Evolutionary conservation across 805 yeast genomes (phyloP).

Genomic region (Saccharomyces eubayanus): DNA sequence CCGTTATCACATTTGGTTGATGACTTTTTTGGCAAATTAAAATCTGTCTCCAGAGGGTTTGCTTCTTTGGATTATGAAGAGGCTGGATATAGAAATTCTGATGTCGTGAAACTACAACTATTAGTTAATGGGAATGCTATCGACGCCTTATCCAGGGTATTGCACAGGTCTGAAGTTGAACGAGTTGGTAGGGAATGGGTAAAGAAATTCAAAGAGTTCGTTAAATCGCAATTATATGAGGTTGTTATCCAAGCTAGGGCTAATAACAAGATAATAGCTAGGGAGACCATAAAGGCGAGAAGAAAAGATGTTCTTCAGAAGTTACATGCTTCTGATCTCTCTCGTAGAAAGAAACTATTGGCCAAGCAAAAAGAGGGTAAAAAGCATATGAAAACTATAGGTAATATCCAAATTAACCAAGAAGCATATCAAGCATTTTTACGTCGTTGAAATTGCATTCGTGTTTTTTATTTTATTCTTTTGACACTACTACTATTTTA

Average conservation of each 20-base stretch:
- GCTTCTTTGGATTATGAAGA: constrained; percentile 95
- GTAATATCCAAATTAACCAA: constrained; percentile 67
- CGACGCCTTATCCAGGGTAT: constrained; percentile 85
- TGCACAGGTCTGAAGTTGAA: constrained; percentile 75
- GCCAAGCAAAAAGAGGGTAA: constrained; percentile 92
- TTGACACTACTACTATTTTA: background rate
- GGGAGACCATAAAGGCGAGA: constrained; percentile 90
- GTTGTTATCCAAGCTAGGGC: constrained; percentile 88
- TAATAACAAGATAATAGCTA: constrained; percentile 68
- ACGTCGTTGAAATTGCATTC: constrained; percentile 17
- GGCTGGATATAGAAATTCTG: constrained; percentile 72
- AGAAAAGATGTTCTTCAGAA: constrained; percentile 92
- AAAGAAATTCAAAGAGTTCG: constrained; percentile 65
- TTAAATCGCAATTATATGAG: constrained; percentile 79
- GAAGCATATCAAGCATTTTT: constrained; percentile 88
- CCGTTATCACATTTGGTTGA: constrained; percentile 89
- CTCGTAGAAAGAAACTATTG: constrained; percentile 80
- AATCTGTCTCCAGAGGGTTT: constrained; percentile 84
- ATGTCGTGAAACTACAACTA: constrained; percentile 79
- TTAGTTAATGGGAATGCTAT: constrained; percentile 82
- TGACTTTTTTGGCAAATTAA: constrained; percentile 89
- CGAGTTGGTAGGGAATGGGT: constrained; percentile 75
- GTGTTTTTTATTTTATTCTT: background rate
- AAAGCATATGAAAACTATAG: constrained; percentile 69
- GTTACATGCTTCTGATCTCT: constrained; percentile 86